Evolutionary conservation across 2,329 filamentous ascomycete genomes (phyloP).

Genomic region (Aspergillus puulaauensis): DNA sequence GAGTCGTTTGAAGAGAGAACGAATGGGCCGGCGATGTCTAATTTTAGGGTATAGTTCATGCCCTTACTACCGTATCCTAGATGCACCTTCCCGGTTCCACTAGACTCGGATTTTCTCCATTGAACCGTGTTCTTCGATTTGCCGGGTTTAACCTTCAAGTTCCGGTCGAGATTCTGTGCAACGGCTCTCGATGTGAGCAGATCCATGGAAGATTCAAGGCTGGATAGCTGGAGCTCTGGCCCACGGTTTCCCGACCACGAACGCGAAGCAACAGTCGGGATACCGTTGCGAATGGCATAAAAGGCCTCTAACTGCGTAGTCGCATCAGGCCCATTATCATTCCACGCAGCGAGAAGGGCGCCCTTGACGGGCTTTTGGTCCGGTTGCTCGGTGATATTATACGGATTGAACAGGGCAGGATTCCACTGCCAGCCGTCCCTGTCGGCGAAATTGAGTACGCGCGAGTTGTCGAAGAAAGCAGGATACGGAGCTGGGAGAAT

Average conservation of each 20-base stretch:
- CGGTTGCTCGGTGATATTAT: conserved; percentile 51
- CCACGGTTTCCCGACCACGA: conserved; percentile 54
- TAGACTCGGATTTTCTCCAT: too few species aligned
- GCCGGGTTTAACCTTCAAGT: rapidly evolving
- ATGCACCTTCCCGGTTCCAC: conserved; percentile 23
- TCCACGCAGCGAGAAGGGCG: conserved; percentile 54
- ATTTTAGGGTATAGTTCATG: conserved; percentile 55
- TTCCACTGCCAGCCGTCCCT: conserved; percentile 46
- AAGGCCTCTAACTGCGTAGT: conserved; percentile 54
- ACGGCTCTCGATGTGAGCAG: conserved; percentile 46
- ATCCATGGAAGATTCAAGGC: conserved; percentile 41
- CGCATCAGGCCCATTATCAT: conserved; percentile 55
- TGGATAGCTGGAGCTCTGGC: conserved; percentile 37
- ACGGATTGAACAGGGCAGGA: conserved; percentile 52
- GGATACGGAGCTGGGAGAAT: conserved; percentile 52
- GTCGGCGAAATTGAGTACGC: conserved; percentile 52
- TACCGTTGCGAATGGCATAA: conserved; percentile 51
- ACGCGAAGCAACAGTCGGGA: conserved; percentile 54
- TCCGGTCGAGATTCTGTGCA: conserved; percentile 50
- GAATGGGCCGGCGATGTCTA: conserved; percentile 49
- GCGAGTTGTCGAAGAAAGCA: conserved; percentile 47
- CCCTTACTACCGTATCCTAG: conserved; percentile 53
- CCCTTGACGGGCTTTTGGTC: conserved; percentile 45
- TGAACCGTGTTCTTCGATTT: neutral
- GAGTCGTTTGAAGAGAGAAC: conserved; percentile 46